phyloP scores from a whole-genome alignment of 352 stramenopile genomes.

The Globisporangium orthogonon region DNA sequence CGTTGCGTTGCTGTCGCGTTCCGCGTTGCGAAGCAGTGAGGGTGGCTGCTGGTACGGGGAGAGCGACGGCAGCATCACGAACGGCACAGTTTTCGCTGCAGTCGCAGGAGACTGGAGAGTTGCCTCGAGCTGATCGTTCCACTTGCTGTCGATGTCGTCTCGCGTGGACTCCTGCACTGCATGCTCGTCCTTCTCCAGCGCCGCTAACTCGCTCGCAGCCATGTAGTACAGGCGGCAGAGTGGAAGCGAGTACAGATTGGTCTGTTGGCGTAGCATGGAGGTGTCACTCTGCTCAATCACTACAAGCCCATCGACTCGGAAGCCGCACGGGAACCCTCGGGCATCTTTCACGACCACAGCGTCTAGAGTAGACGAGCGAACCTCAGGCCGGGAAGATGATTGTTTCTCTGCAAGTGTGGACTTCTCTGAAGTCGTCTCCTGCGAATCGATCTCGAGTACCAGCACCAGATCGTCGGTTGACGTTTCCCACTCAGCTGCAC shows the following conservation, averaged over 20 bases:
- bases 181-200: background rate
- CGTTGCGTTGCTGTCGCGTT: background rate
- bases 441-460: constrained; percentile 5
- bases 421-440: background rate
- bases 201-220: background rate
- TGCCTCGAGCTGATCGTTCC: background rate
- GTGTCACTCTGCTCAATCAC: constrained; percentile 11
- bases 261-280: background rate
- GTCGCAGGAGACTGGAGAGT: background rate
- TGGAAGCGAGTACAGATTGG: constrained; percentile 6
- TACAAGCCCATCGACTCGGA: constrained; percentile 14
- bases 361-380: background rate
- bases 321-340: background rate
- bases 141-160: background rate
- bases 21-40: background rate
- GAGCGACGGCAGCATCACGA: constrained; percentile 13
- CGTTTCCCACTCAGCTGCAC: constrained; percentile 2
- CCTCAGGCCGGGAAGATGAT: background rate
- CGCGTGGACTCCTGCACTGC: background rate
- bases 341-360: constrained; percentile 1
- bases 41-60: constrained; percentile 10
- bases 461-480: constrained; percentile 5
- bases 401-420: background rate
- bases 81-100: background rate
- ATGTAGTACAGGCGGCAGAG: constrained; percentile 10